Base-by-base conservation (phyloP, 768 basidiomycete species). In the Suillus variegatus region DNA sequence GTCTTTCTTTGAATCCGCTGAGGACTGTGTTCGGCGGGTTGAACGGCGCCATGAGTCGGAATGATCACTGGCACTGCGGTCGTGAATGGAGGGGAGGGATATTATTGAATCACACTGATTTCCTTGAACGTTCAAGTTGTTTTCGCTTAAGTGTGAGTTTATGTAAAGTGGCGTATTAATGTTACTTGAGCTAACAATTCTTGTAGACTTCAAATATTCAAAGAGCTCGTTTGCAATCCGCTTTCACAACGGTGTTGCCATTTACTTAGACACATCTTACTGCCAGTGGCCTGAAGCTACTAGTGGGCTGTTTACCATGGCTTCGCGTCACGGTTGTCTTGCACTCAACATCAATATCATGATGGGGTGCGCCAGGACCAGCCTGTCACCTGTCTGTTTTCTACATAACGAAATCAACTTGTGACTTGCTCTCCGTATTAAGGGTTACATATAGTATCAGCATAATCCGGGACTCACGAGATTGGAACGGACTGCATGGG, bases 1-100 rank as follows among this genome's bases (percentile, higher is more conserved):
- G 67, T 56, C 77, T 71, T 67, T 81, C 78, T 67, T 79, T 80
- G 68, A 78, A 69, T 63, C 78, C 73, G 18, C 61, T 66, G 44
- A 80, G 66, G 16, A 79, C 66, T 12, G 60, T 46, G 5, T 63
- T 69, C 10, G 76, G 73, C 12, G 62, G 43, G 28, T 68, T 64
- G 58, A 80, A 80, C 25, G 79, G 79, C 1, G 76, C 70, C 78
- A 79, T 80, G 41, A 32, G 6, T 60, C 14, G 25, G 22, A 28
- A 18, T 41, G 56, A 22, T 57, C 20, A 51, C 49, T 25, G 6
- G 49, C 49, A 57, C 32, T 32, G 32, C 32, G 55, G 36, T 38
- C 56, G 16, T 47, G 12, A 22, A 49, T 10, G 12, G 14, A 14
- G 3, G 13, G 22, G 13, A 25, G 25, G 25, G 51, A 51, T 7